Evolutionary conservation across 768 basidiomycete species (phyloP).

Genomic region (Termitomyces sp.): DNA sequence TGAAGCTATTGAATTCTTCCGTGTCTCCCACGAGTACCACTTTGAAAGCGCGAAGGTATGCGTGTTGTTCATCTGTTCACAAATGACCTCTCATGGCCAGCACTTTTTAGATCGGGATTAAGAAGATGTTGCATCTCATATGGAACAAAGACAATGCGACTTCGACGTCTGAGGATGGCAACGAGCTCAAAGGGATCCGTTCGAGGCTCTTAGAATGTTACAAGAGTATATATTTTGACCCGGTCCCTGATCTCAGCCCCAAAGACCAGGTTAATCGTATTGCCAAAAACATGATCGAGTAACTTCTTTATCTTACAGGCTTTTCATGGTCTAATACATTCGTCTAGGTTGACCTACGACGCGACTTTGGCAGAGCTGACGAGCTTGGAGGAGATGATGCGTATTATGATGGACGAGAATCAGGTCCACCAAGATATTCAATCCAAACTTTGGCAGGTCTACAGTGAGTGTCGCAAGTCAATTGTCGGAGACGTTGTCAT

Average conservation of each 20-base stretch:
- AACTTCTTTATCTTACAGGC: conserved; percentile 14
- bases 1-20: conserved; percentile 88
- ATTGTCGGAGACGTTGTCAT: background rate
- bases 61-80: background rate
- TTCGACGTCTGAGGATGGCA: conserved; percentile 56
- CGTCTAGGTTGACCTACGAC: conserved; percentile 74
- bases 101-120: conserved; percentile 66
- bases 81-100: conserved; percentile 2
- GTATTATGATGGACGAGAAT: conserved; percentile 90
- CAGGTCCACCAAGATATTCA: conserved; percentile 83
- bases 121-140: conserved; percentile 94
- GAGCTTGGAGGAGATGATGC: conserved; percentile 94
- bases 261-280: conserved; percentile 90
- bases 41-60: conserved; percentile 70
- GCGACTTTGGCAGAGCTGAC: conserved; percentile 94
- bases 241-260: conserved; percentile 60
- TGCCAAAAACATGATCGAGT: conserved; percentile 98
- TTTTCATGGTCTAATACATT: background rate
- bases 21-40: conserved; percentile 73
- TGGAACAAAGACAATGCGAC: conserved; percentile 92
- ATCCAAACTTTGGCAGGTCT: conserved; percentile 92
- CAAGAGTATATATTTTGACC: conserved; percentile 82
- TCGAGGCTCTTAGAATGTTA: conserved; percentile 88
- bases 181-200: conserved; percentile 83
- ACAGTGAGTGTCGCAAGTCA: conserved; percentile 51